Conservation (phyloP, 176 grass and related monocot genomes). For the Coix lacrymajobi region DNA sequence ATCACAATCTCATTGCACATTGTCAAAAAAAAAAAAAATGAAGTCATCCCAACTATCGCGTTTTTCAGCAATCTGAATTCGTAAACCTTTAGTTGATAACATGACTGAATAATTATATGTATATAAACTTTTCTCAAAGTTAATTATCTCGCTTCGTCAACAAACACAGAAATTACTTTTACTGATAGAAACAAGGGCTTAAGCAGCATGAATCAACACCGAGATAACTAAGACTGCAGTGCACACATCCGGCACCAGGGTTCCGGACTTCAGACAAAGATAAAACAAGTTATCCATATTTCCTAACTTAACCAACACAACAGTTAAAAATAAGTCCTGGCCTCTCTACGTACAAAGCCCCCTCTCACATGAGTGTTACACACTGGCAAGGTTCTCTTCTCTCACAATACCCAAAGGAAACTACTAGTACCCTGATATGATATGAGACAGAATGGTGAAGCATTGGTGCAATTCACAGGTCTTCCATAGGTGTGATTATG, state of each 20-base stretch:
- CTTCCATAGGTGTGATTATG: not conserved
- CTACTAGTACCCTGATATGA: not conserved
- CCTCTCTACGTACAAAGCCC: conserved; percentile 25
- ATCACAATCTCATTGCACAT: too few species aligned
- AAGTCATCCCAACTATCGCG: too few species aligned
- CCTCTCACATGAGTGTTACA: conserved; percentile 26
- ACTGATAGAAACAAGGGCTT: not conserved
- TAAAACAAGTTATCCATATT: conserved; percentile 19
- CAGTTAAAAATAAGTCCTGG: conserved; percentile 17
- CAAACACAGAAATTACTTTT: not conserved
- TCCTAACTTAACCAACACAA: conserved; percentile 22
- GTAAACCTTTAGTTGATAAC: too few species aligned
- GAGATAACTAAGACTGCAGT: not conserved
- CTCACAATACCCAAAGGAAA: not conserved
- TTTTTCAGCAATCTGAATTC: too few species aligned
- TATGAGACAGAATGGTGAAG: not conserved
- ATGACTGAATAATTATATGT: too few species aligned
- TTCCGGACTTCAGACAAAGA: not conserved
- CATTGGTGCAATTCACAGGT: not conserved
- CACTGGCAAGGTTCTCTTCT: not conserved
- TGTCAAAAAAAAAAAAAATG: too few species aligned
- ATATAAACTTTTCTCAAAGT: not conserved
- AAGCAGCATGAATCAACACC: not conserved
- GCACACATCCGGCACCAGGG: not conserved
- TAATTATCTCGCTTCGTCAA: not conserved